Base-by-base conservation (phyloP, 2,329 filamentous ascomycete species). In the Didymella keratinophila region DNA sequence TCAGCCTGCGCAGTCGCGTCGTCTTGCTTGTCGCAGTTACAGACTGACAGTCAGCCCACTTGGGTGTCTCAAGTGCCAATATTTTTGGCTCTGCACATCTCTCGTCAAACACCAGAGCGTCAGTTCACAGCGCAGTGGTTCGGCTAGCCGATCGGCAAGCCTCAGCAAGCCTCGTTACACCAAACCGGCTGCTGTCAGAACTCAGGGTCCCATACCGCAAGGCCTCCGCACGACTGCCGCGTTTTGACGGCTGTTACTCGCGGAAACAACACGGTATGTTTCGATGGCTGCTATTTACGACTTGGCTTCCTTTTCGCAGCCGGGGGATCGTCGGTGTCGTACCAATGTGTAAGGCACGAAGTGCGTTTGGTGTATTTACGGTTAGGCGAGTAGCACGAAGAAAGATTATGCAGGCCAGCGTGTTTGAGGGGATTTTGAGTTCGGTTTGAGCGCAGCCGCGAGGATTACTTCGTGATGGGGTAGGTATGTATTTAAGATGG, bases 211-310 rank as follows among this genome's bases (percentile, higher is more conserved):
- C 30, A 41, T 43, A 37, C 42, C 32, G 39, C 32, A 50, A 25
- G 23, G 16, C 32, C 41, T 30, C 42, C 46, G 39, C 39, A 32
- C 12, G 42, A 52, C 34, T 52, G 21, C 42, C 12, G 37, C 52
- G 52, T 49, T 54, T 39, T 54, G 54, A 55, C 54, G 37, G 52
- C 45, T 27, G 42, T 52, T 60, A 62, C 50, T 39, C 56, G 41
- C 48, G 46, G 53, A 43, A 62, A 59, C 53, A 42, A 45, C 20
- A 46, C 16, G 28, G 52, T 46, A 47, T 52, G 63, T 65, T 65
- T 65, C 61, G 61, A 27, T 52, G 41, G 37, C 48, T 63, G 34
- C 63, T 65, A 65, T 64, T 65, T 58, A 58, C 50, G 45, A 47
- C 16, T 59, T 59, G 42, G 51, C 56, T 52, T 30, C 28, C 36